These are phyloP conservation scores for Basipetospora chlamydospora DNA, from an alignment of 2,329 filamentous ascomycete genomes.

Conservation along the genomic window DNA sequence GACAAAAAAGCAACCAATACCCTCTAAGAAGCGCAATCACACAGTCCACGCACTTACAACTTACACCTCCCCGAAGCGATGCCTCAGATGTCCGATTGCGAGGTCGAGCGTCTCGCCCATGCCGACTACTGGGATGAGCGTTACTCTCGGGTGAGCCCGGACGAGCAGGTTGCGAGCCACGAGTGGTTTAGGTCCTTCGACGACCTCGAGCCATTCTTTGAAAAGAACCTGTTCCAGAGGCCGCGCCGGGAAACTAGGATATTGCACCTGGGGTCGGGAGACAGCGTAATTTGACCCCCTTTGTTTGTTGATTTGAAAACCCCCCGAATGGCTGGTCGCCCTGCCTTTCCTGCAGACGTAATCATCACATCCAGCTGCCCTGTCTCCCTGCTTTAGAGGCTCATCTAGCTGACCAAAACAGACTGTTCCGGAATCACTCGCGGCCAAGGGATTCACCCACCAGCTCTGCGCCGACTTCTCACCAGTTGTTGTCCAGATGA, in stretches of 20 bases:
- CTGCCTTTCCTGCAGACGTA: too few species aligned
- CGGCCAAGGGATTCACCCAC: conserved; percentile 28
- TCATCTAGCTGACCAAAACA: conserved; percentile 14
- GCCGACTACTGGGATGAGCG: conserved; percentile 35
- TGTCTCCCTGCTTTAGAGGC: too few species aligned
- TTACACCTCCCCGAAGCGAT: too few species aligned
- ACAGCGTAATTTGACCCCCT: conserved; percentile 29
- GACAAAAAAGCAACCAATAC: too few species aligned
- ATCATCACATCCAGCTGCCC: too few species aligned
- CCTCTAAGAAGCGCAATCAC: too few species aligned
- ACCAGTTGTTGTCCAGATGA: conserved; percentile 33
- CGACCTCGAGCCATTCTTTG: conserved; percentile 32
- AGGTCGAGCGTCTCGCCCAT: conserved; percentile 1
- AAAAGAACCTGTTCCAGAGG: conserved; percentile 23
- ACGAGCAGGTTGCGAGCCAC: conserved; percentile 27
- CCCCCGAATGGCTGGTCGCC: too few species aligned
- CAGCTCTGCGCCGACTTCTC: conserved; percentile 46
- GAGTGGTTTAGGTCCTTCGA: conserved; percentile 39
- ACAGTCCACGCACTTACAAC: too few species aligned
- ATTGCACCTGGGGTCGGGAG: conserved; percentile 42
- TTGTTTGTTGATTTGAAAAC: too few species aligned
- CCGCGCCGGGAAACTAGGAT: conserved; percentile 21
- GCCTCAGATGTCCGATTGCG: conserved; percentile 1
- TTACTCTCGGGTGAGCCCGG: conserved; percentile 23
- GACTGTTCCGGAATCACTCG: conserved; percentile 36